Base-by-base conservation (phyloP, 306 rosid genomes). In the Sechiopsis laciniata region DNA sequence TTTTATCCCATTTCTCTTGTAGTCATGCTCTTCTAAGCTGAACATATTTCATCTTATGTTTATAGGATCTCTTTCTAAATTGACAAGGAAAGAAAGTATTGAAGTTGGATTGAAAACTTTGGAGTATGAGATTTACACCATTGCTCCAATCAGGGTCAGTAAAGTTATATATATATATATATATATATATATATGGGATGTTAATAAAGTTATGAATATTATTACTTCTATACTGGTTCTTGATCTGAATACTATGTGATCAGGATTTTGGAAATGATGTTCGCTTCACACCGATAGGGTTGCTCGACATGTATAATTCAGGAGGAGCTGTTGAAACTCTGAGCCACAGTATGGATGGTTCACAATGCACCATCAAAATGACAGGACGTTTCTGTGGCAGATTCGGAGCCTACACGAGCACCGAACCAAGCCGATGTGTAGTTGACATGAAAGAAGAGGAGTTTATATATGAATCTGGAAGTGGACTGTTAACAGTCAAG, bases 301-400 rank as follows among this genome's bases (percentile, higher is more conserved):
- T 76, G 78, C 85, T 90, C 64, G 88, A 86, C 78, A 85, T 86
- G 94, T 90, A 82, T 84, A 90, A 88, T 79, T 86, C 90, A 51
- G 96, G 96, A 76, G 95, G 95, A 74, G 95, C 90, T n/a, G 73
- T 86, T 6, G 91, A 90, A 71, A 77, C 84, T 5, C 10, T 86
- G 62, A 72, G 80, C 32, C 80, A 76, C 76, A 63, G 65, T 54
- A 37, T 55, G 79, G 78, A 85, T 59, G 53, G 21, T 62, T 61
- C 80, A 59, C 70, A 75, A 12, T 74, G 77, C 76, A 76, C 14
- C 37, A n/a, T 85, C 13, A 85, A 78, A 72, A 65, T 83, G 71
- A 81, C 55, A 79, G 84, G 83, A 6, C 74, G 80, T 80, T 90
- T 92, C 2, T 74, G 73, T 57, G 96, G 91, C 51, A 71, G 82